These are phyloP conservation scores for Chaetomium sp. DNA, from an alignment of 2,329 filamentous ascomycete species.

Conservation along the genomic window DNA sequence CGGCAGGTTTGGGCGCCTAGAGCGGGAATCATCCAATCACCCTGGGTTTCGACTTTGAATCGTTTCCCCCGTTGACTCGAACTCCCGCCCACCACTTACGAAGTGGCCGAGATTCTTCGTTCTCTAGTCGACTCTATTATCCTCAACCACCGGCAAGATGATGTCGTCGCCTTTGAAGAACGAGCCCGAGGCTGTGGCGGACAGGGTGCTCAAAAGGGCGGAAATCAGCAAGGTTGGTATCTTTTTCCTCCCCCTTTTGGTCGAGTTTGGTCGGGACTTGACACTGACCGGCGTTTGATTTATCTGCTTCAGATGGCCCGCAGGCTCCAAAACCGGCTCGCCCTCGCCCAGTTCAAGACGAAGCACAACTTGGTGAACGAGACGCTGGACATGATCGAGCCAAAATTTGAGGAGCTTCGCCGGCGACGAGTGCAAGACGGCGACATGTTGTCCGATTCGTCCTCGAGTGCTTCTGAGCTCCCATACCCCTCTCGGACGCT, in stretches of 20 bases:
- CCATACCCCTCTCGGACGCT: constrained; percentile 61
- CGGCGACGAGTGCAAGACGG: constrained; percentile 62
- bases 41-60: not conserved
- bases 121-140: constrained; percentile 7
- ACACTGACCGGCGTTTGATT: constrained; percentile 14
- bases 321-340: constrained; percentile 85
- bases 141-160: constrained; percentile 25
- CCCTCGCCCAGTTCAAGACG: constrained; percentile 94
- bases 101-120: constrained; percentile 7
- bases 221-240: constrained; percentile 66
- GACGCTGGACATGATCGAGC: constrained; percentile 78
- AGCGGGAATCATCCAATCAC: constrained; percentile 15
- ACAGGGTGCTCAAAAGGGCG: constrained; percentile 64
- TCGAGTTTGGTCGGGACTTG: not conserved
- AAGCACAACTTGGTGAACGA: constrained; percentile 93
- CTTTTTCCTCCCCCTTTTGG: constrained; percentile 4
- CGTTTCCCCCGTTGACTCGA: constrained; percentile 2
- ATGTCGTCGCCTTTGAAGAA: constrained; percentile 59
- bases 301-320: constrained; percentile 67
- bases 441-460: constrained; percentile 79
- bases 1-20: constrained; percentile 42
- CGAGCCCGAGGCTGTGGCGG: constrained; percentile 57
- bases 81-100: constrained; percentile 17
- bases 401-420: constrained; percentile 72
- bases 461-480: constrained; percentile 73